Evolutionary conservation across 208 protist species (phyloP).

Genomic region (Novymonas esmeraldas): DNA sequence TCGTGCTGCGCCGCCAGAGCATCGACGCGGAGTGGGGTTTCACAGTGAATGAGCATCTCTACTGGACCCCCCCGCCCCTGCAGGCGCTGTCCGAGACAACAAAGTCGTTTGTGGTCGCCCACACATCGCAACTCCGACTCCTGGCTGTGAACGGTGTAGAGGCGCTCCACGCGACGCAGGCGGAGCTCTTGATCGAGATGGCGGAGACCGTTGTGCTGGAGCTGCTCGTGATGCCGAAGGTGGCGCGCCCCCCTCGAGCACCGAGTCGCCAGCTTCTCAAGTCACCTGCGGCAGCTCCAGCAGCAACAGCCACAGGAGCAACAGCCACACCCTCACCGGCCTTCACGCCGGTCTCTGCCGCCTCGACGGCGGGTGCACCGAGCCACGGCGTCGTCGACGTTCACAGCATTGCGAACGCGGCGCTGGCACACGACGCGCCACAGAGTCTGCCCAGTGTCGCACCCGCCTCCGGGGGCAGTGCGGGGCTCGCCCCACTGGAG

Average conservation of each 20-base stretch:
- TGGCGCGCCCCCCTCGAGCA: too few relatives aligned
- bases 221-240: slow-evolving; percentile 55
- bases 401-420: too few relatives aligned
- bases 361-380: too few relatives aligned
- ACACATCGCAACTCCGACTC: slow-evolving; percentile 44
- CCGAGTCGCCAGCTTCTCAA: too few relatives aligned
- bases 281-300: too few relatives aligned
- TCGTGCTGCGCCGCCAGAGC: slow-evolving; percentile 44
- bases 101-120: slow-evolving; percentile 35
- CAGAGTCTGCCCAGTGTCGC: too few relatives aligned
- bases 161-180: slow-evolving; percentile 48
- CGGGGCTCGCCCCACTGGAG: slow-evolving; percentile 5
- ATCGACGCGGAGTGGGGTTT: slow-evolving; percentile 38
- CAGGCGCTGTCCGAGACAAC: slow-evolving; percentile 21
- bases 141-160: slow-evolving; percentile 72
- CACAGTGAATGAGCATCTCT: slow-evolving; percentile 32
- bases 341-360: too few relatives aligned
- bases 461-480: neutral
- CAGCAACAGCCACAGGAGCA: too few relatives aligned
- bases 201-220: slow-evolving; percentile 64
- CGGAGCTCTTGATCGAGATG: slow-evolving; percentile 34
- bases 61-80: slow-evolving; percentile 20
- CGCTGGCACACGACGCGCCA: neutral
- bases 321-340: too few relatives aligned
- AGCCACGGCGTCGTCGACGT: too few relatives aligned